phyloP scores from a whole-genome alignment of 2,329 filamentous ascomycete genomes.

The Scorias spongiosa region DNA sequence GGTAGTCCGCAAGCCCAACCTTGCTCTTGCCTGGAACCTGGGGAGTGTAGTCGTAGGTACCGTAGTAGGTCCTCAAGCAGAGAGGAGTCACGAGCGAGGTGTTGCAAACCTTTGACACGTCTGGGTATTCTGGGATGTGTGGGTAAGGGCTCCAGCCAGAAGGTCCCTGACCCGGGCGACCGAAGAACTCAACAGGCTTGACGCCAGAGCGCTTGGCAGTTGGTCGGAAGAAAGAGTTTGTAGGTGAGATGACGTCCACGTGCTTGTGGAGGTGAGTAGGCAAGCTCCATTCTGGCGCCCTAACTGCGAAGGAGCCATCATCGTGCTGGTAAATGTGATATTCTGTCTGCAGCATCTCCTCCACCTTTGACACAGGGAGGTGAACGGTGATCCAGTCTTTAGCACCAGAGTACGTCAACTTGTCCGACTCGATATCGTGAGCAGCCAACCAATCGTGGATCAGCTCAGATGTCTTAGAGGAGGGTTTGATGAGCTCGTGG shows the following conservation, averaged over 20 bases:
- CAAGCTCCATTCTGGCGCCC: conserved; percentile 43
- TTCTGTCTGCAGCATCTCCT: conserved; percentile 39
- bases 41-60: conserved; percentile 37
- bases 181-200: neutral
- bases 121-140: neutral
- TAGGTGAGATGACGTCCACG: conserved; percentile 46
- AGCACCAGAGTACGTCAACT: conserved; percentile 32
- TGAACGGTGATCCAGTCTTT: conserved; percentile 43
- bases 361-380: conserved; percentile 36
- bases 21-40: conserved; percentile 27
- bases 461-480: conserved; percentile 34
- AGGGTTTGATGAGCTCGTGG: conserved; percentile 37
- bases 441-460: conserved; percentile 42
- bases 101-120: conserved; percentile 32
- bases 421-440: conserved; percentile 30
- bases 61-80: conserved; percentile 40
- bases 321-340: conserved; percentile 36
- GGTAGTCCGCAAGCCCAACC: conserved; percentile 33
- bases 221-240: conserved; percentile 42
- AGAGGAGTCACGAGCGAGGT: conserved; percentile 36
- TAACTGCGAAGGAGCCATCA: conserved; percentile 37
- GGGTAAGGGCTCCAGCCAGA: neutral
- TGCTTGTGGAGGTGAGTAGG: conserved; percentile 41
- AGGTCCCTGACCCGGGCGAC: neutral
- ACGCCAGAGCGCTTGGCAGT: neutral